phyloP scores from a whole-genome alignment of 345 rosid species.

The Passiflora organensis region DNA sequence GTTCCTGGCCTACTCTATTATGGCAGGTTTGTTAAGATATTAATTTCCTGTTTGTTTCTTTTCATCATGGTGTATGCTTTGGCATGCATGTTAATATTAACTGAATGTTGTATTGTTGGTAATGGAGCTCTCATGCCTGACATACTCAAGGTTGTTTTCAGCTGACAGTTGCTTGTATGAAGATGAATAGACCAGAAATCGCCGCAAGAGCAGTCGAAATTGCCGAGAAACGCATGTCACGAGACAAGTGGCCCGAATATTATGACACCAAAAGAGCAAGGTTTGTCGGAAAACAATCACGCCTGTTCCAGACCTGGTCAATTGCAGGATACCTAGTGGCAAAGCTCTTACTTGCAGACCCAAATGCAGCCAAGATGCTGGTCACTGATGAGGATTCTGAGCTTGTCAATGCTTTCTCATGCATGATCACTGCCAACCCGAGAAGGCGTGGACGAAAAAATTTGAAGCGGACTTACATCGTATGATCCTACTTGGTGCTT shows the following conservation, averaged over 20 bases:
- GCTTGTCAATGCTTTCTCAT: too few species aligned
- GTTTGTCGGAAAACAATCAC: constrained; percentile 18
- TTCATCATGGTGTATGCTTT: not conserved
- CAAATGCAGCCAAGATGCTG: too few species aligned
- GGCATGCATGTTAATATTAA: not conserved
- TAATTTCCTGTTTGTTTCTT: too few species aligned
- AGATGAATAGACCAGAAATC: constrained; percentile 16
- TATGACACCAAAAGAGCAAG: constrained; percentile 16
- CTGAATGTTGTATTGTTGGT: too few species aligned
- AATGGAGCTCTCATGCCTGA: too few species aligned
- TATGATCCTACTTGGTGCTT: too few species aligned
- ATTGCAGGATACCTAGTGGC: constrained; percentile 22
- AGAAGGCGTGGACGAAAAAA: too few species aligned
- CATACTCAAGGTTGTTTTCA: constrained; percentile 10
- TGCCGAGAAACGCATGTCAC: constrained; percentile 13
- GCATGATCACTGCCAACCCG: too few species aligned
- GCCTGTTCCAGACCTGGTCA: constrained; percentile 19
- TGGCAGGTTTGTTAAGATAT: too few species aligned
- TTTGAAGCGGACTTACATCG: too few species aligned
- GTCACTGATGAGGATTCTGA: too few species aligned
- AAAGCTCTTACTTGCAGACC: not conserved
- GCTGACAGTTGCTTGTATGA: constrained; percentile 14
- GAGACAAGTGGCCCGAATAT: constrained; percentile 22
- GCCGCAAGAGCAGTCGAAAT: constrained; percentile 16
- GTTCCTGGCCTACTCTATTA: constrained; percentile 16